Evolutionary conservation across 306 rosid genomes (phyloP).

Genomic region (Cucurbita ficifolia): DNA sequence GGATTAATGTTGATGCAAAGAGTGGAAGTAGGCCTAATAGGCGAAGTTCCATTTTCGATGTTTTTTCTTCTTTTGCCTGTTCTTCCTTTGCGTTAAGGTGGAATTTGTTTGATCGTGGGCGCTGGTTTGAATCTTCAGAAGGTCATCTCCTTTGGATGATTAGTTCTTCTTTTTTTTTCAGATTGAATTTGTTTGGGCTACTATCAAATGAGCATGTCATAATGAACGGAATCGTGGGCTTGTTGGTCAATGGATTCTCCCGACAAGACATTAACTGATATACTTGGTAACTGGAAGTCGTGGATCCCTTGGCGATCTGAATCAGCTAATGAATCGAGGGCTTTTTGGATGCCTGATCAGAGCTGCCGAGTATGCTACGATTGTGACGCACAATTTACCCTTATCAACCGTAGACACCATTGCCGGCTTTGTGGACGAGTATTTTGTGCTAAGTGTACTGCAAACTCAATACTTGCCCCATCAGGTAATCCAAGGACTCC

Average conservation of each 20-base stretch:
- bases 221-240: constrained; percentile 8
- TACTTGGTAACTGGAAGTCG: constrained; percentile 45
- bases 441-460: constrained; percentile 82
- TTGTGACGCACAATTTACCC: constrained; percentile 71
- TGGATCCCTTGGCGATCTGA: constrained; percentile 76
- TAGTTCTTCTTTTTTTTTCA: background rate
- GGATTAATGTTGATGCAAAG: background rate
- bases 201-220: constrained; percentile 4
- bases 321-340: constrained; percentile 61
- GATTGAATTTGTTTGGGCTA: background rate
- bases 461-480: constrained; percentile 57
- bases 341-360: constrained; percentile 97
- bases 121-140: background rate
- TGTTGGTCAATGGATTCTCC: constrained; percentile 50
- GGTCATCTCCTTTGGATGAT: background rate
- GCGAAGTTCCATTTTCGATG: background rate
- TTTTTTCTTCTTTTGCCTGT: background rate
- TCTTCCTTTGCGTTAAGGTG: background rate
- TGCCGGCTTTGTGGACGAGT: constrained; percentile 90
- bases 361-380: constrained; percentile 91
- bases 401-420: constrained; percentile 83
- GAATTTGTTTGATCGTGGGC: background rate
- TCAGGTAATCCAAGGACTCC: constrained; percentile 23
- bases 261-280: constrained; percentile 40
- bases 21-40: background rate